Evolutionary conservation across 306 rosid genomes (phyloP), one percentile per base, ranked within the genome.

Genomic region (Vicia sativa): DNA sequence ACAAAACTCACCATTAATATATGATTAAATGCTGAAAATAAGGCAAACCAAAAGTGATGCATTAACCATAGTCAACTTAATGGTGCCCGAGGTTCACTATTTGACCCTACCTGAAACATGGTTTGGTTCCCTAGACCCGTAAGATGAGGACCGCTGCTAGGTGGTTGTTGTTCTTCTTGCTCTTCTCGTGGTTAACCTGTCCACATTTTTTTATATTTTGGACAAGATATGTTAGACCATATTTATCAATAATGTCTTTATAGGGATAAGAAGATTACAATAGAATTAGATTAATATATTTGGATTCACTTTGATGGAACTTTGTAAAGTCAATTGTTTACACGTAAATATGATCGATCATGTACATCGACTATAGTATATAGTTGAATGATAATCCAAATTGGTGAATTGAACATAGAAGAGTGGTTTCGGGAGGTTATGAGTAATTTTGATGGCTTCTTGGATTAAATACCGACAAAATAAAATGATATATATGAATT

Each of bases 1-100:
- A 45, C 52, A 48, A 18, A 11, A 4, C 26, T 11, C 26, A 48
- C 26, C 26, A 16, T 50, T 52, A 52, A 1, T 21, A 53, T 53
- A 25, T 25, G 60, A 54, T 23, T 54, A 7, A 66, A 43, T 61
- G 66, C 55, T 82, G 83, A 82, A 87, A 78, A 53, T 71, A 83
- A 78, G 84, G 88, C 12, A 74, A 67, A 9, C 8, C 2, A 15
- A 41, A 60, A 63, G 59, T 39, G 37, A 61, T 19, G 66, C 64
- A 62, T 67, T 64, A 78, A 84, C 57, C 63, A 21, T 31, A 65
- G 77, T 82, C 70, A 80, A 72, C 54, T 75, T 67, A 8, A 35
- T 52, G 26, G 56, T 63, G 76, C 58, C 60, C 58, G 41, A 58
- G 55, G 56, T 67, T 67, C 62, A 72, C 80, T 65, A 44, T 62